These are phyloP conservation scores for Solidago caesia DNA, from an alignment of 129 eudicot genomes.

Conservation along the genomic window DNA sequence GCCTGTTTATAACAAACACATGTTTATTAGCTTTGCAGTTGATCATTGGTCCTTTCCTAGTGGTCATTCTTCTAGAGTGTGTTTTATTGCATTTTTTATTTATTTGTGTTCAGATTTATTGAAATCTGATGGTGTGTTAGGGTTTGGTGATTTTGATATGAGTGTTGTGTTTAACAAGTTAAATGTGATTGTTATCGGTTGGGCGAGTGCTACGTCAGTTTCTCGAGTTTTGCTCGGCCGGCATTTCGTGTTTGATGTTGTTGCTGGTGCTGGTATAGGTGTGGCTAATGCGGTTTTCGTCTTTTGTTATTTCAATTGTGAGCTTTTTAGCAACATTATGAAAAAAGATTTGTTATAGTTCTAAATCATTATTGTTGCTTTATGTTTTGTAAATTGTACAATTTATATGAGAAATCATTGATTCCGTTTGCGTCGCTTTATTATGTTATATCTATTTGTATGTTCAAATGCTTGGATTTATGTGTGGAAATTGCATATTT, in stretches of 20 bases:
- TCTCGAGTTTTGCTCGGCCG: slow-evolving; percentile 85
- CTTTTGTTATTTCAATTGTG: slow-evolving; percentile 45
- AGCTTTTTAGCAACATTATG: slow-evolving; percentile 30
- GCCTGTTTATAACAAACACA: slow-evolving; percentile 65
- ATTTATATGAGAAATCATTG: slow-evolving; percentile 14
- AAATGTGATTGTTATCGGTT: slow-evolving; percentile 31
- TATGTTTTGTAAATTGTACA: slow-evolving; percentile 14
- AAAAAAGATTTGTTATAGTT: not conserved
- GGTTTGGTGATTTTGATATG: slow-evolving; percentile 14
- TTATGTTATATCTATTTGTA: no score
- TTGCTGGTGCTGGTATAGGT: slow-evolving; percentile 63
- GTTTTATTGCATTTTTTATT: slow-evolving; percentile 47
- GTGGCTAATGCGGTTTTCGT: slow-evolving; percentile 57
- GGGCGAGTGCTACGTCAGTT: slow-evolving; percentile 66
- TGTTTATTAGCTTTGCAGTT: slow-evolving; percentile 53
- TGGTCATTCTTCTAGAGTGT: slow-evolving; percentile 80
- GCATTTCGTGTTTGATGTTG: slow-evolving; percentile 78
- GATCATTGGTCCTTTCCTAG: slow-evolving; percentile 94
- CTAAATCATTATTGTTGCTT: not conserved
- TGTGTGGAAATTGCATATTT: no score
- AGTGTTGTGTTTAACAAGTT: slow-evolving; percentile 10
- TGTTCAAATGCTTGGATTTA: no score
- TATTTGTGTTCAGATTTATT: slow-evolving; percentile 25
- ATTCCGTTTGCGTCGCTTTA: not conserved
- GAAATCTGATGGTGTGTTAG: slow-evolving; percentile 10